Base-by-base conservation (phyloP, 1,284 basidiomycete genomes). In the Sporisorium graminicola region DNA sequence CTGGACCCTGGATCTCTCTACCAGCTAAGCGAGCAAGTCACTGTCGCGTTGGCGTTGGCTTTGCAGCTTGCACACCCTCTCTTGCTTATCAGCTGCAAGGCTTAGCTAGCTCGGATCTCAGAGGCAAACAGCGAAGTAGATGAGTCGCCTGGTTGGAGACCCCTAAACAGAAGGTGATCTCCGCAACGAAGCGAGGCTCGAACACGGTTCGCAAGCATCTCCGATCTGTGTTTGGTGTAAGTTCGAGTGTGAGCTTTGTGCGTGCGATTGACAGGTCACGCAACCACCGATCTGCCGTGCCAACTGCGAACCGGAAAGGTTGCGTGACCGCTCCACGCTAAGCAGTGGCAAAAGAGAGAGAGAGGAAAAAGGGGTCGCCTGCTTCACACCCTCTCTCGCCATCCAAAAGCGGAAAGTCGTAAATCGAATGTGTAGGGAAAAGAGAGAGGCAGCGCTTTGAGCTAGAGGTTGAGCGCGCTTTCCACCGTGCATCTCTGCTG, bases 321-420 rank as follows among this genome's bases (percentile, higher is more conserved):
- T 64, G 67, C 67, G 61, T 70, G 67, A 70, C 61, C 57, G 43
- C 52, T 22, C 59, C 16, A 10, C 42, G 46, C 35, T 46, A 10
- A 26, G 43, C 26, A 31, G 47, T n/a, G n/a, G n/a, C n/a, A n/a
- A n/a, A n/a, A 31, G 14, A n/a, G 18, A 7, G 14, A 31, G 27
- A 31, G 47, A 49, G 47, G 27, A 10, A 29, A 35, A 31, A 22
- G 12, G 37, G 35, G 18, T 29, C 43, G 18, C 26, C 33, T n/a
- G 35, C 37, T n/a, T 1, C 33, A 31, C 29, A 43, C 42, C n/a
- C n/a, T 57, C 24, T 53, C 33, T 57, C 65, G 59, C 59, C 65
- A 62, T 62, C 66, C 66, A 9, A 69, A 69, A 69, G 60, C 60
- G 56, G 61, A 69, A 68, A 62, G 50, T 49, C 31, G 47, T 16